Evolutionary conservation across 441 rosid species (phyloP).

Genomic region (Omphalea diandra): DNA sequence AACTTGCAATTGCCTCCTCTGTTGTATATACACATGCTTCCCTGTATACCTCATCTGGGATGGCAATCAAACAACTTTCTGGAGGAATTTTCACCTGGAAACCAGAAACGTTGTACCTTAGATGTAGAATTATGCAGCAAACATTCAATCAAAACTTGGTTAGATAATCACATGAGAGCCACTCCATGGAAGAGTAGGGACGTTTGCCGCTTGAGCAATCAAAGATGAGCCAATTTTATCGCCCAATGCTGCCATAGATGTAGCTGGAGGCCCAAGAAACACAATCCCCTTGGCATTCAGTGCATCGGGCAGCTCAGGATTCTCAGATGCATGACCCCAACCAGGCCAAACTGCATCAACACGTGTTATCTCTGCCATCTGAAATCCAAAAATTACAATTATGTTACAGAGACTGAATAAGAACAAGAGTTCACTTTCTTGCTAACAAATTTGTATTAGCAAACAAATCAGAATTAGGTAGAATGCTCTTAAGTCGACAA

Average conservation of each 20-base stretch:
- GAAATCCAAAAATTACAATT: constrained; percentile 28
- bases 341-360: constrained; percentile 99
- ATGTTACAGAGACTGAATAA: constrained; percentile 2
- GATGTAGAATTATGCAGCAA: constrained; percentile 21
- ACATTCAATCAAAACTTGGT: constrained; percentile 11
- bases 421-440: constrained; percentile 10
- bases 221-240: constrained; percentile 99
- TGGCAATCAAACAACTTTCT: constrained; percentile 70
- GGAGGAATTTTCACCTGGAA: constrained; percentile 86
- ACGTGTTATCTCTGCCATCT: constrained; percentile 98
- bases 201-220: constrained; percentile 99
- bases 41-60: constrained; percentile 88
- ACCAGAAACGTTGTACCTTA: constrained; percentile 23
- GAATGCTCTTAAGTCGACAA: constrained; percentile 7
- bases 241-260: constrained; percentile 97
- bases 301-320: constrained; percentile 99
- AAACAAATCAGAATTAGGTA: constrained; percentile 13
- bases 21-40: constrained; percentile 98
- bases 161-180: constrained; percentile 84
- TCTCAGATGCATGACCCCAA: constrained; percentile 99
- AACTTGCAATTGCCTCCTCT: constrained; percentile 97
- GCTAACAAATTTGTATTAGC: constrained; percentile 5
- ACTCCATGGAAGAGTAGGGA: constrained; percentile 99
- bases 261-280: constrained; percentile 95
- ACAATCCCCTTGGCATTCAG: constrained; percentile 73